These are phyloP conservation scores for Firmiana major DNA, from an alignment of 345 rosid species.

Conservation along the genomic window DNA sequence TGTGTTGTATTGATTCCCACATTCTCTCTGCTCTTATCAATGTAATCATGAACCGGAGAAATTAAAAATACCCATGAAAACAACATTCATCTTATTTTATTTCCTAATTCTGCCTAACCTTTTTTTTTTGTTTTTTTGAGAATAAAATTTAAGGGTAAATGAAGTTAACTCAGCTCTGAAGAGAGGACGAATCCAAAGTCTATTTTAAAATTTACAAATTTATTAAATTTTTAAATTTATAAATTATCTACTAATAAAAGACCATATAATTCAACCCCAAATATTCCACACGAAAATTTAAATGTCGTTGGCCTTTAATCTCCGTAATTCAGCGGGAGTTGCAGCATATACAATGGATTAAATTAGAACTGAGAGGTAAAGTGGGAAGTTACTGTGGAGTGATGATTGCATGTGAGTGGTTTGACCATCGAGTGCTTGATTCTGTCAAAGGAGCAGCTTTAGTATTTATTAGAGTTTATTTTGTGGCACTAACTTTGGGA, in stretches of 20 bases:
- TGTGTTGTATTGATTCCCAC: background rate
- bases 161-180: too few relatives aligned
- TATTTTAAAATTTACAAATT: too few relatives aligned
- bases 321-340: too few relatives aligned
- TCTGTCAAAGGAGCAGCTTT: background rate
- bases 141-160: too few relatives aligned
- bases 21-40: background rate
- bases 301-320: too few relatives aligned
- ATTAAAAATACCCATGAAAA: background rate
- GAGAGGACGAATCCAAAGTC: too few relatives aligned
- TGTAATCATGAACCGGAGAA: background rate
- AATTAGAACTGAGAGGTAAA: background rate
- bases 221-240: too few relatives aligned
- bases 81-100: background rate
- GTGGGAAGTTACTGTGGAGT: constrained; percentile 17
- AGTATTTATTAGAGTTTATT: background rate
- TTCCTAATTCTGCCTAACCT: background rate
- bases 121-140: too few relatives aligned
- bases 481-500: constrained; percentile 22
- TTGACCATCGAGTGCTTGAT: constrained; percentile 26
- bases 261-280: too few relatives aligned
- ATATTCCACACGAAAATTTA: too few relatives aligned
- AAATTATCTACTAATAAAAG: too few relatives aligned
- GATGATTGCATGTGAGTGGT: constrained; percentile 37
- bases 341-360: background rate